Conservation (phyloP, 169 alveolate genomes). For the Cryptosporidium andersoni region DNA sequence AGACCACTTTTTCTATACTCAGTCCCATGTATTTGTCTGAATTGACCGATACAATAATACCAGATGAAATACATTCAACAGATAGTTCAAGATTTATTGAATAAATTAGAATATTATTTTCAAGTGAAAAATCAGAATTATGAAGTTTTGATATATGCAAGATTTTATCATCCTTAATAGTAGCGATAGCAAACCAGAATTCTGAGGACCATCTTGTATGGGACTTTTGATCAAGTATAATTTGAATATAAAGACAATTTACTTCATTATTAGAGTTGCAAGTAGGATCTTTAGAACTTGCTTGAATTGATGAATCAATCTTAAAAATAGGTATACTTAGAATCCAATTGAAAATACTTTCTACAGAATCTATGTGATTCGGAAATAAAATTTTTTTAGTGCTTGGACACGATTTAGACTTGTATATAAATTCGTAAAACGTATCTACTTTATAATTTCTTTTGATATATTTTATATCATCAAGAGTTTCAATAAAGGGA, state of each 20-base stretch:
- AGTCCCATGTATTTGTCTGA: too few species aligned
- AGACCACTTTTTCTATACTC: too few species aligned
- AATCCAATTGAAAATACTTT: neutral
- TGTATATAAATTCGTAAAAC: constrained; percentile 20
- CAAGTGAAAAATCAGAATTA: too few species aligned
- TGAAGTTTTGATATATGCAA: too few species aligned
- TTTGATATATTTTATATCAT: neutral
- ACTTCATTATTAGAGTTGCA: neutral
- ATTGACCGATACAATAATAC: too few species aligned
- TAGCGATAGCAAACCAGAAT: neutral
- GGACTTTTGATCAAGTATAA: neutral
- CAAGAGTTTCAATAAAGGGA: constrained; percentile 1
- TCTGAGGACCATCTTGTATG: neutral
- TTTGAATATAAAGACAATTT: neutral
- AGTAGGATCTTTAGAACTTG: too few species aligned
- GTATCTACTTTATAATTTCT: neutral
- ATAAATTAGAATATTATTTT: too few species aligned
- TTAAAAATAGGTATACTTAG: constrained; percentile 26
- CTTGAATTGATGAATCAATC: neutral
- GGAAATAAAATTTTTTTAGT: too few species aligned
- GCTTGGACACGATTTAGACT: neutral
- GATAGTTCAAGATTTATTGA: too few species aligned
- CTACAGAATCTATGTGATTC: neutral
- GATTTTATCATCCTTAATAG: too few species aligned
- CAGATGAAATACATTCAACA: too few species aligned